Percentiles rank a stretch among this genome's conserved stretches.
Evolutionary conservation across 2,329 filamentous ascomycete genomes (phyloP).

Genomic region (Beauveria brongniartii): DNA sequence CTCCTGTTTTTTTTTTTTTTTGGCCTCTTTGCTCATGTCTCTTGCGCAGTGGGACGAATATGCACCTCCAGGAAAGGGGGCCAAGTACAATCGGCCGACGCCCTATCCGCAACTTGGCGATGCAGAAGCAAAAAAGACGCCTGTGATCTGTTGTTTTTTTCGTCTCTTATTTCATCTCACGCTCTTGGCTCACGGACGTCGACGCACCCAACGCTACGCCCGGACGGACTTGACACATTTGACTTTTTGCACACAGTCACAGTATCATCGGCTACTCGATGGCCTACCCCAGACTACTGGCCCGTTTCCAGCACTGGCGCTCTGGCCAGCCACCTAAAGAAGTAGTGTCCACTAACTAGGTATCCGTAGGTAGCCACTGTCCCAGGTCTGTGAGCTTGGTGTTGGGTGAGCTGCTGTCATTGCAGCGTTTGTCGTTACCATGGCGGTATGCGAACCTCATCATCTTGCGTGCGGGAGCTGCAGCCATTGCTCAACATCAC

Average conservation of each 20-base stretch:
- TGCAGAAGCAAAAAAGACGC: too few species aligned
- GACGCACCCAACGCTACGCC: too few species aligned
- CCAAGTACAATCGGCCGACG: too few species aligned
- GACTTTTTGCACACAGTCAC: neutral
- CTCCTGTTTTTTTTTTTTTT: too few species aligned
- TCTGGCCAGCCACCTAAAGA: too few species aligned
- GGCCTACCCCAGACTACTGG: neutral
- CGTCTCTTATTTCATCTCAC: too few species aligned
- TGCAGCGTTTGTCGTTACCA: neutral
- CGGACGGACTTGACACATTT: too few species aligned
- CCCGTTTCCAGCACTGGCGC: neutral
- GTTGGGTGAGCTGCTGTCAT: neutral
- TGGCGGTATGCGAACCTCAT: neutral
- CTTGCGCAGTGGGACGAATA: too few species aligned
- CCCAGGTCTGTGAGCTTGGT: neutral
- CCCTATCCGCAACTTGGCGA: too few species aligned
- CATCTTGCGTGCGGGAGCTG: neutral
- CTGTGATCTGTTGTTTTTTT: too few species aligned
- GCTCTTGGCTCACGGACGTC: neutral
- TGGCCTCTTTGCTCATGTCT: too few species aligned
- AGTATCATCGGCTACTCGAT: neutral
- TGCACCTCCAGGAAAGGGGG: too few species aligned
- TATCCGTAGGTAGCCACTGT: neutral
- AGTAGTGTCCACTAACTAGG: neutral
- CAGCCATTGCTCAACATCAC: neutral